Conservation (phyloP, 768 basidiomycete genomes). For the Serendipita sp. region DNA sequence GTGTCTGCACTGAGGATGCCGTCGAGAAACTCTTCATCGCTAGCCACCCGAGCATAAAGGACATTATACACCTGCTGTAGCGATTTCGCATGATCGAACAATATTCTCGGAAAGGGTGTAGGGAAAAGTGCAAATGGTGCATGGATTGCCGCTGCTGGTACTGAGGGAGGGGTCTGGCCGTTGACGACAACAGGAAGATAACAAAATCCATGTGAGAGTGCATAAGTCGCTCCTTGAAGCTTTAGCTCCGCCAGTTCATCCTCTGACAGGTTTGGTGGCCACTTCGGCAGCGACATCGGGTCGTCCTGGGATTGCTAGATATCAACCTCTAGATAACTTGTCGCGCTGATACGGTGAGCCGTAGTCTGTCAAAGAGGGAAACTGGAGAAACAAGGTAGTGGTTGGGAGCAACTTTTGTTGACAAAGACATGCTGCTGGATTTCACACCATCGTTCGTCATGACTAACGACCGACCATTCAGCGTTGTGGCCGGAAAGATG, state of each 20-base stretch:
- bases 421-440: neutral
- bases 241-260: constrained; percentile 44
- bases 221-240: constrained; percentile 58
- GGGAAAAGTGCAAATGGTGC: constrained; percentile 84
- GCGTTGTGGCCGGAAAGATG: neutral
- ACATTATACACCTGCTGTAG: constrained; percentile 70
- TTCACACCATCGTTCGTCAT: neutral
- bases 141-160: constrained; percentile 63
- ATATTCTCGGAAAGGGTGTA: constrained; percentile 58
- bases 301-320: too few relatives aligned
- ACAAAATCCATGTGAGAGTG: constrained; percentile 70
- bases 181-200: constrained; percentile 45
- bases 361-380: neutral
- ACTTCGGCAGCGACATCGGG: constrained; percentile 17
- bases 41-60: constrained; percentile 70
- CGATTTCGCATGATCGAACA: constrained; percentile 47
- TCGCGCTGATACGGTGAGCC: too few relatives aligned
- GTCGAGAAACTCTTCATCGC: constrained; percentile 68
- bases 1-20: constrained; percentile 60
- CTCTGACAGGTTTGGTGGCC: constrained; percentile 59
- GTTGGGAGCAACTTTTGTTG: neutral
- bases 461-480: neutral
- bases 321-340: too few relatives aligned
- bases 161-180: constrained; percentile 25
- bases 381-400: neutral